Conservation (phyloP, 2,329 filamentous ascomycete species). For the Zalaria obscura region DNA sequence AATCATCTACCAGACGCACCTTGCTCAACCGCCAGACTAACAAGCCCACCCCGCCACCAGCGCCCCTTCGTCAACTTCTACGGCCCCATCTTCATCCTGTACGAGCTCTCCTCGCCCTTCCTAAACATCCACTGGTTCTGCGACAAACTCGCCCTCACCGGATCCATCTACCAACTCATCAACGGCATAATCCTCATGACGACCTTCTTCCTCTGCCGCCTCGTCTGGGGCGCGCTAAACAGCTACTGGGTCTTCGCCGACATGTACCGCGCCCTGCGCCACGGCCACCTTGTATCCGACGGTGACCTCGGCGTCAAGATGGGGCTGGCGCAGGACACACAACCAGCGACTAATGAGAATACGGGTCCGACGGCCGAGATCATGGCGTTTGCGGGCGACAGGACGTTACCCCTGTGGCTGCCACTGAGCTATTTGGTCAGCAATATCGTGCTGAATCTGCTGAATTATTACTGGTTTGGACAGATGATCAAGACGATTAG, state of each 20-base stretch:
- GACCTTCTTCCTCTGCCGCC: conserved; percentile 63
- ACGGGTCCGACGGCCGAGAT: conserved; percentile 21
- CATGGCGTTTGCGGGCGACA: conserved; percentile 31
- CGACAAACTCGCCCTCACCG: conserved; percentile 73
- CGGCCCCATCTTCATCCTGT: conserved; percentile 66
- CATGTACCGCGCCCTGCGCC: conserved; percentile 38
- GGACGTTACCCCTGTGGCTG: conserved; percentile 53
- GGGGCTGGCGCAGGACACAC: conserved; percentile 1
- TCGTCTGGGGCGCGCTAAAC: conserved; percentile 63
- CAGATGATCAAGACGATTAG: conserved; percentile 74
- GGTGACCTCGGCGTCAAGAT: conserved; percentile 4
- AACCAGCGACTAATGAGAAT: conserved; percentile 1
- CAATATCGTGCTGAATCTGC: conserved; percentile 57
- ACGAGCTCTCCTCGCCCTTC: conserved; percentile 75
- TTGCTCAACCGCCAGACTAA: conserved; percentile 4
- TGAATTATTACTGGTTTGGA: conserved; percentile 77
- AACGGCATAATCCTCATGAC: conserved; percentile 60
- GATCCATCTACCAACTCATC: conserved; percentile 57
- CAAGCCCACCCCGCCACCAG: conserved; percentile 26
- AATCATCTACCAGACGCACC: background rate
- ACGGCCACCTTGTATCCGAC: conserved; percentile 8
- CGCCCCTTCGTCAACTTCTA: conserved; percentile 78
- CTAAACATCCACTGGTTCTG: conserved; percentile 88
- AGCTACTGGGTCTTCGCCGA: conserved; percentile 54
- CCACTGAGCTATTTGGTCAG: conserved; percentile 51